Conservation (phyloP, 1,139 yeast genomes). For the Pichia sp. region DNA sequence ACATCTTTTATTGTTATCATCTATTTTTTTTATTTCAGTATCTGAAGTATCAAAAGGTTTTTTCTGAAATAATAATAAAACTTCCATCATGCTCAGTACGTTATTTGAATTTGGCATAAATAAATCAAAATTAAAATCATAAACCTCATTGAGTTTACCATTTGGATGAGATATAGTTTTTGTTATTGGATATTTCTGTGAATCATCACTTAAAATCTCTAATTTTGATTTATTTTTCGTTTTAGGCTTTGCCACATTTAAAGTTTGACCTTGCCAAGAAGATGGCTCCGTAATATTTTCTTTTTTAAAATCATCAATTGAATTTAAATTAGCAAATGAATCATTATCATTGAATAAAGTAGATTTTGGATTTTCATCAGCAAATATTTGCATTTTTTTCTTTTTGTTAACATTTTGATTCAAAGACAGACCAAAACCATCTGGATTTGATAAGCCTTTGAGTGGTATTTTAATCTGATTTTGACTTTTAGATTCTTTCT, state of each 20-base stretch:
- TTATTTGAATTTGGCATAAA: constrained; percentile 39
- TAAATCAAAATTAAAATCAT: constrained; percentile 56
- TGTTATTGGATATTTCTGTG: constrained; percentile 24
- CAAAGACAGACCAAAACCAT: constrained; percentile 19
- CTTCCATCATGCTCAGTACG: constrained; percentile 11
- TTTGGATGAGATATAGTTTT: constrained; percentile 42
- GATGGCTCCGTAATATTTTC: constrained; percentile 56
- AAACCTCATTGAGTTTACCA: constrained; percentile 60
- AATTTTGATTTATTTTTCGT: constrained; percentile 19
- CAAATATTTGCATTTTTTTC: constrained; percentile 20
- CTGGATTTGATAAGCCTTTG: constrained; percentile 16
- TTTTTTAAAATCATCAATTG: constrained; percentile 47
- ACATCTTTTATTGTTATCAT: background rate
- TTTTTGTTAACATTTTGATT: constrained; percentile 7
- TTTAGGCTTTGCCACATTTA: constrained; percentile 27
- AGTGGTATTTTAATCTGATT: background rate
- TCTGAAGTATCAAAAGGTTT: background rate
- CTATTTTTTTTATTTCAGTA: background rate
- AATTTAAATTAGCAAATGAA: constrained; percentile 36
- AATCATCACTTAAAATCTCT: constrained; percentile 22
- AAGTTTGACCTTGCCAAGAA: constrained; percentile 64
- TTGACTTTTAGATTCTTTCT: constrained; percentile 2
- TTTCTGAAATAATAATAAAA: constrained; percentile 11
- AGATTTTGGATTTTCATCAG: constrained; percentile 2
- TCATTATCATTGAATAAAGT: constrained; percentile 1